These are phyloP conservation scores for Fusarium buharicum DNA, from an alignment of 2,329 filamentous ascomycete species.

Conservation along the genomic window DNA sequence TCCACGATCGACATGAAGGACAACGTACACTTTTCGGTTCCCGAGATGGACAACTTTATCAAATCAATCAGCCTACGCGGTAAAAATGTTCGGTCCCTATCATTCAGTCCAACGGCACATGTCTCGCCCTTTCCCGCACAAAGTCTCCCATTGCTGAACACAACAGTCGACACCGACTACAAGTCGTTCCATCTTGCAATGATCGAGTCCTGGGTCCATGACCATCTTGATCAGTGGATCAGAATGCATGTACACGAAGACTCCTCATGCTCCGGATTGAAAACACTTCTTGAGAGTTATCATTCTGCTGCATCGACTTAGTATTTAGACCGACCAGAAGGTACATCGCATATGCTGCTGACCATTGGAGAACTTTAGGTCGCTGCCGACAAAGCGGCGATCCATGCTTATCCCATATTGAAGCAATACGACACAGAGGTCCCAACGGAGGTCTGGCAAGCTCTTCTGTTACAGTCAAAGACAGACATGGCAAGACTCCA, in stretches of 20 bases:
- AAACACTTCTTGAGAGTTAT: constrained; percentile 52
- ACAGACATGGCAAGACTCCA: constrained; percentile 58
- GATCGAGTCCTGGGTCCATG: constrained; percentile 62
- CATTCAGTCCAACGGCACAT: constrained; percentile 16
- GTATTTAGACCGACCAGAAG: constrained; percentile 58
- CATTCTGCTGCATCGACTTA: constrained; percentile 34
- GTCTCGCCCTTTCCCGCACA: neutral
- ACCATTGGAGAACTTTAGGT: constrained; percentile 68
- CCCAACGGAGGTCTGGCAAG: constrained; percentile 51
- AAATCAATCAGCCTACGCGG: constrained; percentile 3
- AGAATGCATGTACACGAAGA: constrained; percentile 34
- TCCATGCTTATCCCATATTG: constrained; percentile 54
- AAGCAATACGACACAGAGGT: constrained; percentile 60
- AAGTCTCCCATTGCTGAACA: neutral
- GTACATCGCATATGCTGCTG: constrained; percentile 65
- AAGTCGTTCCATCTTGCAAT: constrained; percentile 46
- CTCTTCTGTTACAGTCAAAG: constrained; percentile 57
- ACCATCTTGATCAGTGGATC: constrained; percentile 54
- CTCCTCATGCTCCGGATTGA: constrained; percentile 46
- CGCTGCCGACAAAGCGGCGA: constrained; percentile 61
- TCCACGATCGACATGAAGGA: constrained; percentile 4
- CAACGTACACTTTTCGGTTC: constrained; percentile 12
- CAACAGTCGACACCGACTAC: neutral
- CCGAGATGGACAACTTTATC: constrained; percentile 23
- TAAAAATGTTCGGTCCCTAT: neutral